A percentile compares a stretch with the other conserved stretches of the same genome.
These are phyloP conservation scores for Pleurozium schreberi DNA, from an alignment of 225 moss, liverwort and hornwort species.

Conservation along the genomic window DNA sequence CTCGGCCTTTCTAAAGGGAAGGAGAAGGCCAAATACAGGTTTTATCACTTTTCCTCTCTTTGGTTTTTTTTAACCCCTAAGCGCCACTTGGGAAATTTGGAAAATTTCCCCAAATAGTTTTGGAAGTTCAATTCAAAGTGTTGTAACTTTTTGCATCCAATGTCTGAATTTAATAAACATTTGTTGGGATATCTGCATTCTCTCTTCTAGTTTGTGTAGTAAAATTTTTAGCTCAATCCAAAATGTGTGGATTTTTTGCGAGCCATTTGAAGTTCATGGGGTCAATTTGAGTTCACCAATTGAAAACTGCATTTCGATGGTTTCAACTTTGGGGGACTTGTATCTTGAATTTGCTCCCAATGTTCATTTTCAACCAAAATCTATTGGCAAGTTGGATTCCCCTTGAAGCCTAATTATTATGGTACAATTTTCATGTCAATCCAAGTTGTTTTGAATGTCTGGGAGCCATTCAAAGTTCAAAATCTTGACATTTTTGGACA, in stretches of 20 bases:
- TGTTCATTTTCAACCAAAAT: not conserved
- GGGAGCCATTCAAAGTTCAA: not conserved
- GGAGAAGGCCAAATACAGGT: slow-evolving; percentile 46
- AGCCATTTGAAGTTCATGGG: rapidly evolving
- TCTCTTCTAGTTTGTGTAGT: not conserved
- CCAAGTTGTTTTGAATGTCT: not conserved
- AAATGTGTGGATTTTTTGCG: not conserved
- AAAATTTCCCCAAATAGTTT: not conserved
- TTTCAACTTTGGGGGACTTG: not conserved
- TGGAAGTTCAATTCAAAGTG: not conserved
- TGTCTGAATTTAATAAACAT: not conserved
- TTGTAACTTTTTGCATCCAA: not conserved
- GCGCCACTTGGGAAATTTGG: too few relatives aligned
- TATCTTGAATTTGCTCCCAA: too few relatives aligned
- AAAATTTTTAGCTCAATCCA: not conserved
- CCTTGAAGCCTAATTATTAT: too few relatives aligned
- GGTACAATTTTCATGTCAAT: not conserved
- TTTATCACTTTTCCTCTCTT: too few relatives aligned
- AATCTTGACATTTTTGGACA: not conserved
- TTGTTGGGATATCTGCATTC: rapidly evolving
- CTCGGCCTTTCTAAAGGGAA: slow-evolving; percentile 51
- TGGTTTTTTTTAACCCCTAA: not conserved
- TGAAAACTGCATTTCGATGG: not conserved
- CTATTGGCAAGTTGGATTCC: not conserved
- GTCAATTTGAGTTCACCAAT: not conserved